Base-by-base conservation (phyloP, 2,329 filamentous ascomycete genomes). In the Juglanconis oblonga region DNA sequence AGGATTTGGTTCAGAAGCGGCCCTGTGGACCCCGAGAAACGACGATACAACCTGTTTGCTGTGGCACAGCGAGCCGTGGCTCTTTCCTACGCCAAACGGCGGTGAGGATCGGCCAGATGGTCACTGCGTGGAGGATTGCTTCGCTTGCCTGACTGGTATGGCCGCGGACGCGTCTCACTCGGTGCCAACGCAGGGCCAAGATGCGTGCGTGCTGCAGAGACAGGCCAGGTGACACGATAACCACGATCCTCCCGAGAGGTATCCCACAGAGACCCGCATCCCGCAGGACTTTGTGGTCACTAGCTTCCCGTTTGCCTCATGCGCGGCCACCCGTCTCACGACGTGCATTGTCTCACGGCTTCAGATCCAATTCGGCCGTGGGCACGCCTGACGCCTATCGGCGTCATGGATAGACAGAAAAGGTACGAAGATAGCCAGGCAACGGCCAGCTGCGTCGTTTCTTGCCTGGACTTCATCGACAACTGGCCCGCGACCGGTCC, bases 1-100 rank as follows among this genome's bases (percentile, higher is more conserved):
- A 55, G 17, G 33, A 54, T 36, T 24, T 48, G 40, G 57, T 40
- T 57, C 49, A 51, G 44, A n/a, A 36, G 17, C 44, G 36, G 29
- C 40, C 49, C 29, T 32, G 35, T 51, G 53, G 60, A 52, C 53
- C 33, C 60, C 60, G 50, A 56, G 42, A 45, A 35, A 44, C 31
- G 42, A 49, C 57, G 52, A 50, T 24, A 51, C 38, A 52, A 56
- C 57, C 57, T 59, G 60, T 62, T 55, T 59, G 60, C 57, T 54
- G 60, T 62, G 57, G 35, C 57, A 62, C 60, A 48, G 56, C 52
- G 49, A 59, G 35, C 44, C 29, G 53, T 57, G 38, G 53, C 50
- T 57, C 53, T 14, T 48, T 40, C 44, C 44, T 60, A 54, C 61
- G 55, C 59, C 56, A 60, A 60, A 53, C 61, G 55, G 61, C 61